phyloP scores from a whole-genome alignment of 2,329 filamentous ascomycete genomes.

The Talaromyces islandicus region DNA sequence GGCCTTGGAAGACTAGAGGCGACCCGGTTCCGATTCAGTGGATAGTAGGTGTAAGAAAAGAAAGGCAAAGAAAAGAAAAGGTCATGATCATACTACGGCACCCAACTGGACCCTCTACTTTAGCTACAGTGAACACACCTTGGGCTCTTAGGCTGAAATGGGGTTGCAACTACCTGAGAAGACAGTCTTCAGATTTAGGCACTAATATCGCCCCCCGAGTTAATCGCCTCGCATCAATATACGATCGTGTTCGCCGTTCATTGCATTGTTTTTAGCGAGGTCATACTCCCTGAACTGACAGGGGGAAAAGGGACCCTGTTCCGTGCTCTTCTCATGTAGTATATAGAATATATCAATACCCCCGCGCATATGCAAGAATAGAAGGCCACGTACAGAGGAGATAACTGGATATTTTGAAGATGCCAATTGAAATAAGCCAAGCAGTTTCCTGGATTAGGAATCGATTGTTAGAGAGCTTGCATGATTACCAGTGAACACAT shows the following conservation, averaged over 20 bases:
- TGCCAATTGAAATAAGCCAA: neutral
- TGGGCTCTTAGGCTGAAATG: neutral
- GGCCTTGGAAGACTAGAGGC: conserved; percentile 84
- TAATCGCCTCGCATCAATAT: neutral
- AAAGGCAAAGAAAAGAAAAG: neutral
- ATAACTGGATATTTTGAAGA: neutral
- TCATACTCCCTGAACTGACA: neutral
- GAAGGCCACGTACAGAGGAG: neutral
- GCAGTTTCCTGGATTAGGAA: neutral
- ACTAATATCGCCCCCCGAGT: neutral
- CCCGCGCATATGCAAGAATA: neutral
- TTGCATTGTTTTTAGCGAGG: neutral
- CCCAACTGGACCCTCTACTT: neutral
- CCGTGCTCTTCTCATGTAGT: neutral
- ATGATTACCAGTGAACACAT: neutral
- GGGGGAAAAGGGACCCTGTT: neutral
- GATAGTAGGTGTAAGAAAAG: conserved; percentile 29
- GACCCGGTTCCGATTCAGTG: conserved; percentile 74
- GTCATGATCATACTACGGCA: neutral
- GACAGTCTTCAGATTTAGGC: neutral
- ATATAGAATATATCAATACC: neutral
- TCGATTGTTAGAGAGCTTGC: neutral
- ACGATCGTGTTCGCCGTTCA: neutral
- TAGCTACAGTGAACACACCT: neutral
- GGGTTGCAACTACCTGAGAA: neutral